Base-by-base conservation (phyloP, 2,329 filamentous ascomycete species). In the Exutisphaerella laricina region DNA sequence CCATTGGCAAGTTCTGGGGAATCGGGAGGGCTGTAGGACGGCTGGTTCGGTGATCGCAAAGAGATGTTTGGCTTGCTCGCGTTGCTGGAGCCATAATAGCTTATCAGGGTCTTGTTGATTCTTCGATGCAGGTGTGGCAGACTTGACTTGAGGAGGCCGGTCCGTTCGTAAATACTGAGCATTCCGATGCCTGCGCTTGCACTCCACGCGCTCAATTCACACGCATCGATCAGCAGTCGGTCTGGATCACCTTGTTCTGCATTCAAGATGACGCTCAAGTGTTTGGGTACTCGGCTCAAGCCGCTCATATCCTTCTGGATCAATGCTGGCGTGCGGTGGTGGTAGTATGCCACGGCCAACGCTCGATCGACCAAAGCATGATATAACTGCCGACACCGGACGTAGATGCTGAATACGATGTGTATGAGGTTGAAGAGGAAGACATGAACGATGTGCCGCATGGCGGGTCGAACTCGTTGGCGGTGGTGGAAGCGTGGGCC, bases 161-260 rank as follows among this genome's bases (percentile, higher is more conserved):
- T 92, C 66, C 80, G 84, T 67, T 98, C 92, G 62, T 98, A 98
- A 20, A 98, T 74, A 36, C 88, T 95, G 54, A 98, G 70, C 64
- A 83, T 79, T 9, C 85, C 82, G 48, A 98, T 94, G 5, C 88
- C 88, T 17, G 87, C 85, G 59, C 88, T 88, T 20, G 88, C 83
- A 62, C 85, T 92, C 92, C 92, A 98, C 3, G 90, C 90, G 14
- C 86, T 82, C 48, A 98, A 77, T 64, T 98, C 92, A 29, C 89
- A 85, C 10, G 88, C 85, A 67, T 98, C 88, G 57, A 94, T 87
- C 58, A 97, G 80, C 33, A 97, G 66, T 12, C 86, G 86, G 39
- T 86, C 84, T 28, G 78, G 76, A 57, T 83, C 75, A 60, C 80
- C 74, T n/a, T 51, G 64, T 45, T 84, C 78, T 61, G 82, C 73